A percentile compares a stretch with the other conserved stretches of the same genome.
Evolutionary conservation across 768 basidiomycete species (phyloP).

Genomic region (Lentinula lateritia): DNA sequence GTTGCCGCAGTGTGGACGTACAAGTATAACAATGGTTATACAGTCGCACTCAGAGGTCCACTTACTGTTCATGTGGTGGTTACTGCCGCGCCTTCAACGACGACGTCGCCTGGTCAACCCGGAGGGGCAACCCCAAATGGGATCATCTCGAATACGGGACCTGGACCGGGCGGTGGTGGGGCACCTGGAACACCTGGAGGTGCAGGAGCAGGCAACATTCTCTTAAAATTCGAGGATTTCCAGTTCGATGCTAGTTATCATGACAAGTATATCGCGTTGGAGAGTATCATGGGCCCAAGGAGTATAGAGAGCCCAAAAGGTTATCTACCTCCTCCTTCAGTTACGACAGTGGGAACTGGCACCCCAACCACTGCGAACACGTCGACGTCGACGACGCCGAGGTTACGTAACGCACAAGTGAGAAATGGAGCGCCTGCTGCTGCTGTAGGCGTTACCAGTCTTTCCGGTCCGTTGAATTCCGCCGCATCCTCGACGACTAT

Average conservation of each 20-base stretch:
- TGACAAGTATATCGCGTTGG: conserved; percentile 71
- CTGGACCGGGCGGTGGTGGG: background rate
- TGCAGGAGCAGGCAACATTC: conserved; percentile 9
- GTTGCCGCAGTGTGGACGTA: conserved; percentile 76
- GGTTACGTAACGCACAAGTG: conserved; percentile 20
- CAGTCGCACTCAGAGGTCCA: conserved; percentile 70
- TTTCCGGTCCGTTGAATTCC: background rate
- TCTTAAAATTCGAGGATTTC: conserved; percentile 67
- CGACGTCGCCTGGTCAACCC: too few relatives aligned
- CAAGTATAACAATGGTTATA: conserved; percentile 74
- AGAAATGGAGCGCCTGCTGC: conserved; percentile 21
- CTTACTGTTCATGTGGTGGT: conserved; percentile 59
- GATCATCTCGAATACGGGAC: background rate
- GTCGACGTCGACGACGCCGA: conserved; percentile 18
- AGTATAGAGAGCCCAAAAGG: conserved; percentile 35
- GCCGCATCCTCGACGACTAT: background rate
- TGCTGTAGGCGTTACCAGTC: conserved; percentile 15
- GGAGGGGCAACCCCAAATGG: too few relatives aligned
- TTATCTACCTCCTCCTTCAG: conserved; percentile 24
- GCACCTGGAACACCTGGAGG: background rate
- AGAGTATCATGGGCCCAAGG: conserved; percentile 50
- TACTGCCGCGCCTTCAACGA: conserved; percentile 16
- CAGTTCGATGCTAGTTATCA: conserved; percentile 69
- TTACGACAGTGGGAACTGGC: background rate
- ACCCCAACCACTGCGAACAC: background rate